phyloP scores from a whole-genome alignment of 192 early-diverging fungal species.

The Coemansia sp. region DNA sequence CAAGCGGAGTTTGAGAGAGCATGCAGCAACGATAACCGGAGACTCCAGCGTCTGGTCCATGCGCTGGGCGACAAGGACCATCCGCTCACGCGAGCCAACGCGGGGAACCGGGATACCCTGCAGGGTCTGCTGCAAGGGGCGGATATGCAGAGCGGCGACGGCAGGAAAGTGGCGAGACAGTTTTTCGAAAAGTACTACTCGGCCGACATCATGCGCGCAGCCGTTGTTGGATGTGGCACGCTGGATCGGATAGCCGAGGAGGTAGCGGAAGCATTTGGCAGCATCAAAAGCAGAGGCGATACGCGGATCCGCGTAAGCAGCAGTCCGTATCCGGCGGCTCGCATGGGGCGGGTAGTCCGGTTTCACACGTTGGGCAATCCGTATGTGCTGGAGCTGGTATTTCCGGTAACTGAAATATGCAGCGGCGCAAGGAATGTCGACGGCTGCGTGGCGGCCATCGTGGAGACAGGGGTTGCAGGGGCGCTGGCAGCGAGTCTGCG shows the following conservation, averaged over 20 bases:
- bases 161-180: slow-evolving; percentile 62
- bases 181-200: slow-evolving; percentile 87
- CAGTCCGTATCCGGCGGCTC: slow-evolving; percentile 70
- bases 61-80: slow-evolving; percentile 39
- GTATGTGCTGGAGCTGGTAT: slow-evolving; percentile 66
- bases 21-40: background rate
- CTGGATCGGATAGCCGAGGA: slow-evolving; percentile 67
- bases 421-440: slow-evolving; percentile 60
- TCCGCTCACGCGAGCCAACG: slow-evolving; percentile 76
- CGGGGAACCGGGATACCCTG: slow-evolving; percentile 81
- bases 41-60: background rate
- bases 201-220: slow-evolving; percentile 86
- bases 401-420: slow-evolving; percentile 77
- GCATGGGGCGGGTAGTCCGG: slow-evolving; percentile 64
- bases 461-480: slow-evolving; percentile 79
- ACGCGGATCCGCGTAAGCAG: slow-evolving; percentile 54
- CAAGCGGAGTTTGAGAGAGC: no score
- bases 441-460: slow-evolving; percentile 69
- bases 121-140: slow-evolving; percentile 4
- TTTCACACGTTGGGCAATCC: slow-evolving; percentile 75
- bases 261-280: slow-evolving; percentile 71
- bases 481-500: slow-evolving; percentile 80
- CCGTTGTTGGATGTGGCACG: slow-evolving; percentile 79
- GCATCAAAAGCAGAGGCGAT: slow-evolving; percentile 68
- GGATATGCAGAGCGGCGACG: no score